These are phyloP conservation scores for Thermochaetoides thermophila DNA, from an alignment of 495 filamentous ascomycete species.

Conservation along the genomic window DNA sequence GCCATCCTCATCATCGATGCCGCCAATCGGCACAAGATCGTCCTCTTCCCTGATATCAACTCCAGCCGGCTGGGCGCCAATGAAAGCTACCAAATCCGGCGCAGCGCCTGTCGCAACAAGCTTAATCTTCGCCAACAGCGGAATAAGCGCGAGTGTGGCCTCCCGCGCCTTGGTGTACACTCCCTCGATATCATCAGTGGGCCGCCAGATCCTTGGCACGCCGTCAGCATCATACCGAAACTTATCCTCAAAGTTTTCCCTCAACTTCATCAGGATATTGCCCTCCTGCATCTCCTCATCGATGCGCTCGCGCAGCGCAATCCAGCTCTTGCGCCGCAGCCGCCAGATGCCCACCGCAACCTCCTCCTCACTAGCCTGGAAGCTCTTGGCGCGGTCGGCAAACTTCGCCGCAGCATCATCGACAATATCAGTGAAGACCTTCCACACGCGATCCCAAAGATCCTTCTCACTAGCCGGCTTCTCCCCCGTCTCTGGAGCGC, in stretches of 20 bases:
- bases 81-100: conserved; percentile 69
- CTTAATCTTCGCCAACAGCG: conserved; percentile 72
- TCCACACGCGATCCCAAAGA: conserved; percentile 95
- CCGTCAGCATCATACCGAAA: conserved; percentile 95
- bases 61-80: conserved; percentile 64
- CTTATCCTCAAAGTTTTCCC: conserved; percentile 97
- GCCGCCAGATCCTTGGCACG: conserved; percentile 92
- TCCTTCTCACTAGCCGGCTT: conserved; percentile 60
- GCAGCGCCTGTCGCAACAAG: conserved; percentile 51
- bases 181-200: conserved; percentile 92
- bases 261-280: conserved; percentile 84
- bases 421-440: conserved; percentile 69
- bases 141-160: conserved; percentile 77
- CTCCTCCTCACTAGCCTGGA: conserved; percentile 82
- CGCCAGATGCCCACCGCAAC: conserved; percentile 90
- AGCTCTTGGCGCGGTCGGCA: conserved; percentile 73
- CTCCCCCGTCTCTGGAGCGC: conserved; percentile 63
- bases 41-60: conserved; percentile 77
- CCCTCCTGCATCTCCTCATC: conserved; percentile 98
- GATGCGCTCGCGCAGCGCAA: conserved; percentile 72
- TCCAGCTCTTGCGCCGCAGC: conserved; percentile 85
- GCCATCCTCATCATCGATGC: conserved; percentile 82
- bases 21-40: conserved; percentile 70
- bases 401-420: conserved; percentile 74
- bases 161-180: conserved; percentile 82